Base-by-base conservation (phyloP, 2,329 filamentous ascomycete species). In the Macrophomina tecta region DNA sequence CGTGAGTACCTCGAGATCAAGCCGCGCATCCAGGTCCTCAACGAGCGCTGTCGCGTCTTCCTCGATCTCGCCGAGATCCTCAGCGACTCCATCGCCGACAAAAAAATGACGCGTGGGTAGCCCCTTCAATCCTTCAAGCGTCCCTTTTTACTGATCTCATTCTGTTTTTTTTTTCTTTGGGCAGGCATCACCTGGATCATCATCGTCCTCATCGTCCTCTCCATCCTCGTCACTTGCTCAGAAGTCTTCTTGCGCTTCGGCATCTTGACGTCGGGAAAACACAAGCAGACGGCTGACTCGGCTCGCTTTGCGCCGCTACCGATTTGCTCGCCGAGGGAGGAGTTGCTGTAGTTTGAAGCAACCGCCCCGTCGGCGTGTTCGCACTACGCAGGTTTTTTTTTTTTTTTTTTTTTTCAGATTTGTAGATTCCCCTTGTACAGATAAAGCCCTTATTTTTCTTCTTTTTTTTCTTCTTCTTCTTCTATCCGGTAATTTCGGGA, bases 1-100 rank as follows among this genome's bases (percentile, higher is more conserved):
- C 92, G 95, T 73, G 95, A 98, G 78, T 99, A 99, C 76, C 90
- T 99, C 68, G 95, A 99, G 76, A 98, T 99, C 78, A 94, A 97
- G 75, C 93, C 91, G 7, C 92, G 95, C 65, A 97, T 97, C 77
- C 93, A 96, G 79, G 94, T 98, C 30, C 90, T 99, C 70, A 99
- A 99, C 79, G 95, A 98, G 81, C 90, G 95, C 64, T 99, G 95
- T 78, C 90, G 92, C 49, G 95, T 99, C 61, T 99, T 99, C 81
- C 87, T 99, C 18, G 95, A 99, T 78, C 87, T 99, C 9, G 94
- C 95, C 53, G 94, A 97, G 80, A 97, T 99, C 30, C 83, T 99
- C 1, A 93, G 91, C 14, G 94, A 99, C 79, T 92, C 89, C 1
- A 94, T 97, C 65, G 92, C 92, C 28, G 93, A 98, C 77, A 90